These are phyloP conservation scores for Balansia obtecta DNA, from an alignment of 2,329 filamentous ascomycete genomes.

Conservation along the genomic window DNA sequence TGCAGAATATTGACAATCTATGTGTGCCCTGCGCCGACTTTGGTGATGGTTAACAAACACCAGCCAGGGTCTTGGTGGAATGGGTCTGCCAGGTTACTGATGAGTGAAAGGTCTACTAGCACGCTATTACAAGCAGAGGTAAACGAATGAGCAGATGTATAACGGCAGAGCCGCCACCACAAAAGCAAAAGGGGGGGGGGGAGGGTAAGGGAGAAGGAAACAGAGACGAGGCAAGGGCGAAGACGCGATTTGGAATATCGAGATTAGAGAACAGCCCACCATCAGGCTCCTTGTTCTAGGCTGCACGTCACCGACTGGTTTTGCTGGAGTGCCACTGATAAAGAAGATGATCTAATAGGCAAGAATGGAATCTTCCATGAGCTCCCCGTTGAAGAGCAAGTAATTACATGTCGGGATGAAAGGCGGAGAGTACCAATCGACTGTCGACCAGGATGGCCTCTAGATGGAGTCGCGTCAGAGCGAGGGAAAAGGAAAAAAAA, in stretches of 20 bases:
- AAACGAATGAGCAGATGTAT: background rate
- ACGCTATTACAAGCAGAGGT: conserved; percentile 1
- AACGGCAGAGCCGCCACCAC: conserved; percentile 3
- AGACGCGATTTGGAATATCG: background rate
- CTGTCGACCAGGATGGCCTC: background rate
- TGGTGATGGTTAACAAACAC: conserved; percentile 3
- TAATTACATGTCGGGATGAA: background rate
- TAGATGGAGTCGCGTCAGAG: conserved; percentile 3
- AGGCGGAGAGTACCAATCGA: background rate
- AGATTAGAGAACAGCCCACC: background rate
- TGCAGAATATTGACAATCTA: conserved; percentile 15
- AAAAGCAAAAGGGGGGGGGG: conserved; percentile 6
- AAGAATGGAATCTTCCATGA: background rate
- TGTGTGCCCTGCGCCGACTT: conserved; percentile 5
- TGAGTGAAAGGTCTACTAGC: conserved; percentile 1
- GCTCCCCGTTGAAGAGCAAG: background rate
- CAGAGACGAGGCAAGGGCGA: conserved; percentile 1
- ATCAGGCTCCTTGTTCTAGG: background rate
- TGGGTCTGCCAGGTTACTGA: conserved; percentile 1
- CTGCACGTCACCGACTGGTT: background rate
- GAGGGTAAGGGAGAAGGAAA: background rate
- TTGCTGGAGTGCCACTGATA: background rate
- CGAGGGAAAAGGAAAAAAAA: background rate
- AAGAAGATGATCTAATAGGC: background rate
- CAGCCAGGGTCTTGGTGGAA: conserved; percentile 1